phyloP scores from a whole-genome alignment of 2,329 filamentous ascomycete species.

The Podosphaera fusca region DNA sequence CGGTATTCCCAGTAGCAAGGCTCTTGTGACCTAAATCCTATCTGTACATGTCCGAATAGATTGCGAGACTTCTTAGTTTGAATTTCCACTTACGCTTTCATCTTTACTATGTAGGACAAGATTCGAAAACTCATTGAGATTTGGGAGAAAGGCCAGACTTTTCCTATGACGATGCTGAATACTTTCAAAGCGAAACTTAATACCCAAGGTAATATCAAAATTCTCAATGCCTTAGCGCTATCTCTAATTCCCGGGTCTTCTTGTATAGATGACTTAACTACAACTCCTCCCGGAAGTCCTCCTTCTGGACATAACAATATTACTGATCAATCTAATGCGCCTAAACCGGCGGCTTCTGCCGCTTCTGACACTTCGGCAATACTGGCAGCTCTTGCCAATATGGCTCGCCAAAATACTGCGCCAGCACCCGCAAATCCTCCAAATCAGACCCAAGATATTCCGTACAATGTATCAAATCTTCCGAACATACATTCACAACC shows the following conservation, averaged over 20 bases:
- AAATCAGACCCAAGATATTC: slow-evolving; percentile 14
- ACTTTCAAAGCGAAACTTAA: slow-evolving; percentile 65
- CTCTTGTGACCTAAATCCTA: slow-evolving; percentile 8
- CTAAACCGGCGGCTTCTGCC: slow-evolving; percentile 19
- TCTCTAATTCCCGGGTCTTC: slow-evolving; percentile 18
- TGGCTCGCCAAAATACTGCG: slow-evolving; percentile 49
- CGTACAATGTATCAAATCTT: slow-evolving; percentile 24
- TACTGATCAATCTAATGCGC: slow-evolving; percentile 15
- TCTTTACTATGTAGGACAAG: slow-evolving; percentile 53
- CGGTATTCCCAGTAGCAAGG: slow-evolving; percentile 9
- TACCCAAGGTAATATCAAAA: slow-evolving; percentile 38
- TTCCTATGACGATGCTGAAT: slow-evolving; percentile 55
- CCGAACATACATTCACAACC: slow-evolving; percentile 16
- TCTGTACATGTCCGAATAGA: slow-evolving; percentile 4
- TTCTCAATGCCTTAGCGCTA: slow-evolving; percentile 2
- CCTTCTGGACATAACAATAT: slow-evolving; percentile 19
- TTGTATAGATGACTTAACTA: slow-evolving; percentile 27
- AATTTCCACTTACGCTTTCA: slow-evolving; percentile 23
- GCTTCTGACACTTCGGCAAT: slow-evolving; percentile 38
- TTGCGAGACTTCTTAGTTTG: slow-evolving; percentile 5
- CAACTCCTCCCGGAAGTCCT: slow-evolving; percentile 43
- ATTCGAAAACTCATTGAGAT: slow-evolving; percentile 90
- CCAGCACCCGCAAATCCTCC: neutral
- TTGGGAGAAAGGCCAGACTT: slow-evolving; percentile 89
- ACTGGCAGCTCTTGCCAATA: slow-evolving; percentile 56